These are phyloP conservation scores for Arthrobotrys sinensis DNA, from an alignment of 2,329 filamentous ascomycete species.

Conservation along the genomic window DNA sequence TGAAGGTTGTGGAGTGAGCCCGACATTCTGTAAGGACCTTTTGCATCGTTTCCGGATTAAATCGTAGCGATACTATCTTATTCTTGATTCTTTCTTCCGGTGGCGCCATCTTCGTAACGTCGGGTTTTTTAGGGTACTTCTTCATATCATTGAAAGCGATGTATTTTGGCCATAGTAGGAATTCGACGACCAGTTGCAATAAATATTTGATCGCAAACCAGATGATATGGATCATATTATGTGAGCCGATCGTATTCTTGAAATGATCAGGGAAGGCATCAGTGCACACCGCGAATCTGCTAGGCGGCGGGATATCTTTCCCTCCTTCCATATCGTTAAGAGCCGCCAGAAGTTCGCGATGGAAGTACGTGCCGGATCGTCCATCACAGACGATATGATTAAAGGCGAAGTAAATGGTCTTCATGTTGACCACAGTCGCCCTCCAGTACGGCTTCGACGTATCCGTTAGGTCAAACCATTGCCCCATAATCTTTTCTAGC, in stretches of 20 bases:
- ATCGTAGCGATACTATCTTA: constrained; percentile 30
- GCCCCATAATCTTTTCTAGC: constrained; percentile 4
- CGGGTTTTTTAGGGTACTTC: neutral
- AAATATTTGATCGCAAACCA: constrained; percentile 11
- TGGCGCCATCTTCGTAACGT: constrained; percentile 1
- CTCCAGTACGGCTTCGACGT: constrained; percentile 26
- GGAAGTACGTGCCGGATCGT: constrained; percentile 25
- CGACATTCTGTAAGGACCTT: constrained; percentile 14
- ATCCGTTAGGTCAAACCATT: constrained; percentile 32
- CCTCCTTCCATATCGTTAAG: constrained; percentile 19
- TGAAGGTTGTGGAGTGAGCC: constrained; percentile 15
- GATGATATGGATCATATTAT: neutral
- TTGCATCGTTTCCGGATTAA: constrained; percentile 13
- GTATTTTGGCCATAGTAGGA: constrained; percentile 22
- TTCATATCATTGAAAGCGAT: constrained; percentile 22
- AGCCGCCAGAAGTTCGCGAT: constrained; percentile 20
- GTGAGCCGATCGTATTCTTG: neutral
- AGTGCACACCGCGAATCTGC: neutral
- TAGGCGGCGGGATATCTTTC: neutral
- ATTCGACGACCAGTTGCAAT: constrained; percentile 8
- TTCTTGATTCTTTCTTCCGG: constrained; percentile 29
- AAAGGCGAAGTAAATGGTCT: constrained; percentile 28
- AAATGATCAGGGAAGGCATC: constrained; percentile 13
- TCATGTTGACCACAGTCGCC: constrained; percentile 26
- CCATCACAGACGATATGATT: constrained; percentile 41